These are phyloP conservation scores for Teratosphaeria viscida DNA, from an alignment of 2,329 filamentous ascomycete genomes.

Conservation along the genomic window DNA sequence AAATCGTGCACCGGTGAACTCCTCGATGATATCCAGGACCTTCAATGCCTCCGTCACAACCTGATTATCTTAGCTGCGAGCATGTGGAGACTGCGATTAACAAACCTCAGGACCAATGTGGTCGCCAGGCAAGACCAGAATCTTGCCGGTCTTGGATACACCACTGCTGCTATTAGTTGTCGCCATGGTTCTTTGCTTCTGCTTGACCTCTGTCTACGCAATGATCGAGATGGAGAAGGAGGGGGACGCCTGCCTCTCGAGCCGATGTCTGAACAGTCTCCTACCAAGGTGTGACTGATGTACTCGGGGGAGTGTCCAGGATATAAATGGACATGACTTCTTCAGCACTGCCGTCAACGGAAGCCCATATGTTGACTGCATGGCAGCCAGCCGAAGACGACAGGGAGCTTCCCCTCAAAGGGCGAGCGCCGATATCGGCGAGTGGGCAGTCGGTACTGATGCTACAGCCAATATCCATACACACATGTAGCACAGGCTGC, in stretches of 20 bases:
- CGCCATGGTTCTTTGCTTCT: neutral
- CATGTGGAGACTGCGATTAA: too few relatives aligned
- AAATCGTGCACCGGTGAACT: constrained; percentile 16
- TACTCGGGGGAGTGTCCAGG: neutral
- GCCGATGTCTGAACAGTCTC: neutral
- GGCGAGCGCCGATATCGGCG: neutral
- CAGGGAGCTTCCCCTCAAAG: neutral
- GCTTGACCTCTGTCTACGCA: neutral
- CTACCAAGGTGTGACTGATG: neutral
- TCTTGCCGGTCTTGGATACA: constrained; percentile 15
- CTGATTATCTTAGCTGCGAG: too few relatives aligned
- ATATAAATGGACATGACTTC: neutral
- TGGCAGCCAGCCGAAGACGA: neutral
- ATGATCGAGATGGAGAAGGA: too few relatives aligned
- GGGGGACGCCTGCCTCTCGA: neutral
- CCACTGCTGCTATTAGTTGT: constrained; percentile 6
- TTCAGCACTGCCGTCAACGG: neutral
- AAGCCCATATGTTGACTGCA: neutral
- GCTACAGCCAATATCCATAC: too few relatives aligned
- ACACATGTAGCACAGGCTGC: too few relatives aligned
- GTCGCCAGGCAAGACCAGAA: constrained; percentile 39
- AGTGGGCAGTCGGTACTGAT: too few relatives aligned
- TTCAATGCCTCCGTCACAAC: constrained; percentile 38
- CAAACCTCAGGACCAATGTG: constrained; percentile 34
- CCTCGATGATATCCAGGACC: constrained; percentile 34